Conservation (phyloP, 441 rosid genomes). For the Cnidoscolus chayamansa region DNA sequence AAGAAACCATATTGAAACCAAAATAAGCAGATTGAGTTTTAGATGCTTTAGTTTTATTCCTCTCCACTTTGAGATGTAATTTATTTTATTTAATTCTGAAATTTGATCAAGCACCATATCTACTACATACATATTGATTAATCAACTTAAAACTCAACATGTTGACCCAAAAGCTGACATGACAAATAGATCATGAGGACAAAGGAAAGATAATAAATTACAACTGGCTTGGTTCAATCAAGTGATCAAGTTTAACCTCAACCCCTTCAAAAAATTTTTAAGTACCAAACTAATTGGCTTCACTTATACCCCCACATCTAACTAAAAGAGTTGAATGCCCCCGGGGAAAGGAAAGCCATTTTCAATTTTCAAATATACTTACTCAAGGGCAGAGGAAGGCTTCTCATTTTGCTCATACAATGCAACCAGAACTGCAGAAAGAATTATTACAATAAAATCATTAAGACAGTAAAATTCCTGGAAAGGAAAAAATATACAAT, state of each 20-base stretch:
- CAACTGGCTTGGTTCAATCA: too few species aligned
- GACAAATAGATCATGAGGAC: background rate
- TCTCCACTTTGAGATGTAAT: background rate
- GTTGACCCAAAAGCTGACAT: background rate
- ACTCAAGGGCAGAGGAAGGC: conserved; percentile 91
- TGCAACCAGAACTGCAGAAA: conserved; percentile 61
- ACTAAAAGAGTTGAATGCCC: background rate
- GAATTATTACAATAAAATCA: background rate
- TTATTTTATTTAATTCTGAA: background rate
- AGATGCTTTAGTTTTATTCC: background rate
- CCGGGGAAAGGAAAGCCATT: background rate
- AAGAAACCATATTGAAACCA: background rate
- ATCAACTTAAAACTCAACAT: background rate
- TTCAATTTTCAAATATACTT: conserved; percentile 32
- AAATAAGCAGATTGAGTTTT: background rate
- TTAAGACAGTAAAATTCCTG: background rate
- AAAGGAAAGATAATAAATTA: background rate
- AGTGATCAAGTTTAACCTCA: too few species aligned
- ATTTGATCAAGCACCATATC: background rate
- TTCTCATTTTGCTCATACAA: conserved; percentile 89
- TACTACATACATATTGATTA: background rate
- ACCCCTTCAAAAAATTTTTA: too few species aligned
- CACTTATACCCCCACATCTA: too few species aligned
- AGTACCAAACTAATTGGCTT: too few species aligned
- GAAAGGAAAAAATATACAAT: conserved; percentile 5